phyloP scores from a whole-genome alignment of 305 asterid genomes.

The Solanum hybrid region DNA sequence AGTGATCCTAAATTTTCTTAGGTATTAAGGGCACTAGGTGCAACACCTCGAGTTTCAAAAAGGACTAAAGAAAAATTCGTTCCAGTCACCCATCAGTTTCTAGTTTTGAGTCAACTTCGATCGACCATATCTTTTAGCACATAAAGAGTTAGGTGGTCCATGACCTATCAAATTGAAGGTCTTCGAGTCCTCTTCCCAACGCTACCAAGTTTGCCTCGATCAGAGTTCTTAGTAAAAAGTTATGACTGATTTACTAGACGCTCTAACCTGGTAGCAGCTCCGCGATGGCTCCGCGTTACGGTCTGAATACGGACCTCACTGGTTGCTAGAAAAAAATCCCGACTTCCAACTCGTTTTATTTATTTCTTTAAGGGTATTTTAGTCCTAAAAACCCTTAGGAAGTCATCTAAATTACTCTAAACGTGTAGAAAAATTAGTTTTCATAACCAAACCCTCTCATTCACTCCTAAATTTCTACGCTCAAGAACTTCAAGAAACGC shows the following conservation, averaged over 20 bases:
- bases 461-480: not conserved
- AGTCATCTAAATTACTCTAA: not conserved
- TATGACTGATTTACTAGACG: not conserved
- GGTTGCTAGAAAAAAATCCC: not conserved
- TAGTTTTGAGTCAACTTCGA: not conserved
- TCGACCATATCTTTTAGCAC: not conserved
- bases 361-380: not conserved
- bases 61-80: not conserved
- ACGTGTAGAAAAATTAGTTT: not conserved
- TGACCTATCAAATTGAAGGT: not conserved
- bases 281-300: not conserved
- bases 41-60: not conserved
- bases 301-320: not conserved
- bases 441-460: not conserved
- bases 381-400: not conserved
- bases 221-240: not conserved
- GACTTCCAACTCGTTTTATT: not conserved
- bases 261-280: not conserved
- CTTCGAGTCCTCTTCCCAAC: not conserved
- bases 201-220: not conserved
- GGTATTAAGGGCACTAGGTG: not conserved
- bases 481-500: not conserved
- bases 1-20: not conserved
- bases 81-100: not conserved
- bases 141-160: not conserved